Percentiles rank a stretch among this genome's conserved stretches.
phyloP scores from a whole-genome alignment of 164 flowering plant species.

The Chimonanthus salicifolius region DNA sequence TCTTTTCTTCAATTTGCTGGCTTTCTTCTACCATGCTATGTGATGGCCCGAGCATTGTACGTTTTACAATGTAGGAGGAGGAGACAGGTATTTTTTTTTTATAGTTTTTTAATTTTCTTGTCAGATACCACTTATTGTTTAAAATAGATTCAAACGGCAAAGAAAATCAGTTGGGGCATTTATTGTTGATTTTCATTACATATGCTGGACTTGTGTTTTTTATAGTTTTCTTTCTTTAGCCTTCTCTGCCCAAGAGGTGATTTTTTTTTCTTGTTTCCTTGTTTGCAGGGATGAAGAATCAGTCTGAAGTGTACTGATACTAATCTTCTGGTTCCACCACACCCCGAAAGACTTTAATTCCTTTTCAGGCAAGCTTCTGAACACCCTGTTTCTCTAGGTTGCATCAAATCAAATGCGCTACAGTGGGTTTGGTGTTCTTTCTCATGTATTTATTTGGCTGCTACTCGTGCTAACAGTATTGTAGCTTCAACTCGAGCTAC shows the following conservation, averaged over 20 bases:
- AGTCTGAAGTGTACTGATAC: not conserved
- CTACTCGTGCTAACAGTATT: not conserved
- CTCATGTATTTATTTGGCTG: not conserved
- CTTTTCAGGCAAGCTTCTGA: not conserved
- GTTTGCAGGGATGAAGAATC: not conserved
- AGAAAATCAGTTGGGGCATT: not conserved
- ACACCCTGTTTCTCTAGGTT: not conserved
- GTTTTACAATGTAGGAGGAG: conserved; percentile 49
- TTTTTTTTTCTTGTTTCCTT: too few species aligned
- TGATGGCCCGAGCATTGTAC: conserved; percentile 52
- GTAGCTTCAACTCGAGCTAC: not conserved
- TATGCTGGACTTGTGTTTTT: not conserved
- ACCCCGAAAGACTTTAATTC: not conserved
- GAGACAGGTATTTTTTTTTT: conserved; percentile 44
- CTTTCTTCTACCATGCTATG: conserved; percentile 61
- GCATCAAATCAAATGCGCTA: not conserved
- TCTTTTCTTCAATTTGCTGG: conserved; percentile 63
- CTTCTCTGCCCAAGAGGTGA: not conserved
- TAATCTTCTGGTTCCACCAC: not conserved
- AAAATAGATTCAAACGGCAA: too few species aligned
- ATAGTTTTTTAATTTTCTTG: not conserved
- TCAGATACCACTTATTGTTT: not conserved
- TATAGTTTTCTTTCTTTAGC: not conserved
- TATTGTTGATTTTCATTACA: not conserved
- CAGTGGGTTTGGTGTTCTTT: not conserved